Percentiles rank a stretch among this genome's conserved stretches.
phyloP scores from a whole-genome alignment of 2,329 filamentous ascomycete species.

The Fusarium chuoi region DNA sequence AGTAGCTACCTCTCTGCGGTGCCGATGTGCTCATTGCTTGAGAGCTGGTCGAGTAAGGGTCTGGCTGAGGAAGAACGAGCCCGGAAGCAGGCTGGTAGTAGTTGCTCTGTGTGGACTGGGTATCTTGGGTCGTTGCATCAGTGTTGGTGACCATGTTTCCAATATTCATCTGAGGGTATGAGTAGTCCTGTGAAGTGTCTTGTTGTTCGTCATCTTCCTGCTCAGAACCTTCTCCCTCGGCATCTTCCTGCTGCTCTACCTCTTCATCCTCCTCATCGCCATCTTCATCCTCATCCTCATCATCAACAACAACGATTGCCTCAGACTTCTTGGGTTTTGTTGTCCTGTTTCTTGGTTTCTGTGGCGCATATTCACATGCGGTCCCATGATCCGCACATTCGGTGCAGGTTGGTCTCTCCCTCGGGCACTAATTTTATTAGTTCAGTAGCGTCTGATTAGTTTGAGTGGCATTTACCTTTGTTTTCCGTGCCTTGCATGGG shows the following conservation, averaged over 20 bases:
- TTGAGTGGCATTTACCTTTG: constrained; percentile 49
- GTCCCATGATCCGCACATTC: constrained; percentile 49
- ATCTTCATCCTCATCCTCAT: constrained; percentile 2
- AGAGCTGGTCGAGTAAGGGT: constrained; percentile 30
- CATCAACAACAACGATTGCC: constrained; percentile 20
- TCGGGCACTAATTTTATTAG: constrained; percentile 51
- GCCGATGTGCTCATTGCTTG: constrained; percentile 18
- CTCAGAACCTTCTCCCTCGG: constrained; percentile 22
- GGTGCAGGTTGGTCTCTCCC: constrained; percentile 53
- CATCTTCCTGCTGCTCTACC: constrained; percentile 19
- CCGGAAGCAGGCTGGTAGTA: constrained; percentile 46
- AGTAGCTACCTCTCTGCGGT: constrained; percentile 29
- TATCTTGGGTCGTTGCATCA: constrained; percentile 34
- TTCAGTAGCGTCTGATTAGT: background rate
- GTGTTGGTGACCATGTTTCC: constrained; percentile 42
- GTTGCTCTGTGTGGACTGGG: constrained; percentile 28
- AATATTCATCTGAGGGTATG: constrained; percentile 46
- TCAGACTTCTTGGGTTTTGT: constrained; percentile 25
- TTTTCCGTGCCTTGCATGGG: constrained; percentile 50
- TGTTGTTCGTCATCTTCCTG: constrained; percentile 23
- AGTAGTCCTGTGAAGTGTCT: constrained; percentile 32
- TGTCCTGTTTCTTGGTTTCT: constrained; percentile 43
- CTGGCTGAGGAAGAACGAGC: constrained; percentile 41
- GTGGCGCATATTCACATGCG: constrained; percentile 54
- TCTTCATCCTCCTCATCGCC: constrained; percentile 28